phyloP scores from a whole-genome alignment of 805 yeast species.

The Pichia gijzeniarum region DNA sequence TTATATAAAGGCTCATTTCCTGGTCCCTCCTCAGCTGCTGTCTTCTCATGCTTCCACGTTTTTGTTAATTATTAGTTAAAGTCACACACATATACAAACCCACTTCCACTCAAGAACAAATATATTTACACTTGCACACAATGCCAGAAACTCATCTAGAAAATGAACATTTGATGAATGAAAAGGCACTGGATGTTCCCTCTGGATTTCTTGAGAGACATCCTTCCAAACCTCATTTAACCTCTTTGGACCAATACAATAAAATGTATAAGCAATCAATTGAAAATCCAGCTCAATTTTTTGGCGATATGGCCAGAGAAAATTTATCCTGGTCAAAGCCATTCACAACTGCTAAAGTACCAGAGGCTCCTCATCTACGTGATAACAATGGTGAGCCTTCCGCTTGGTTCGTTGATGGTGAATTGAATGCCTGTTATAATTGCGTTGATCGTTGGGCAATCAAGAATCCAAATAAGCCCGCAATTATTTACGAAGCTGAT shows the following conservation, averaged over 20 bases:
- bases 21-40: background rate
- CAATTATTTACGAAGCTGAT: slow-evolving; percentile 77
- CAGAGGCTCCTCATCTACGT: slow-evolving; percentile 34
- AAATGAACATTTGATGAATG: slow-evolving; percentile 30
- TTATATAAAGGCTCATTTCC: slow-evolving; percentile 1
- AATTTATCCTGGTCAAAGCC: slow-evolving; percentile 47
- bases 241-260: slow-evolving; percentile 44
- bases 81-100: background rate
- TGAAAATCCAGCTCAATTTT: slow-evolving; percentile 47
- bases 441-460: slow-evolving; percentile 81
- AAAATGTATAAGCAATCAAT: slow-evolving; percentile 48
- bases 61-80: too few relatives aligned
- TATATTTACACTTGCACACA: background rate
- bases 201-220: slow-evolving; percentile 34
- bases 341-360: slow-evolving; percentile 42
- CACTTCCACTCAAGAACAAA: background rate
- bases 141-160: slow-evolving; percentile 24
- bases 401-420: slow-evolving; percentile 77
- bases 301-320: slow-evolving; percentile 46
- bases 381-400: slow-evolving; percentile 46
- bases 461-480: slow-evolving; percentile 61
- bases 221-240: slow-evolving; percentile 41
- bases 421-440: slow-evolving; percentile 73
- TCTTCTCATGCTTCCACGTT: too few relatives aligned
- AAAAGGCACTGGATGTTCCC: slow-evolving; percentile 27